Evolutionary conservation across 2,329 filamentous ascomycete species (phyloP).

Genomic region (Pestalotiopsis sp.): DNA sequence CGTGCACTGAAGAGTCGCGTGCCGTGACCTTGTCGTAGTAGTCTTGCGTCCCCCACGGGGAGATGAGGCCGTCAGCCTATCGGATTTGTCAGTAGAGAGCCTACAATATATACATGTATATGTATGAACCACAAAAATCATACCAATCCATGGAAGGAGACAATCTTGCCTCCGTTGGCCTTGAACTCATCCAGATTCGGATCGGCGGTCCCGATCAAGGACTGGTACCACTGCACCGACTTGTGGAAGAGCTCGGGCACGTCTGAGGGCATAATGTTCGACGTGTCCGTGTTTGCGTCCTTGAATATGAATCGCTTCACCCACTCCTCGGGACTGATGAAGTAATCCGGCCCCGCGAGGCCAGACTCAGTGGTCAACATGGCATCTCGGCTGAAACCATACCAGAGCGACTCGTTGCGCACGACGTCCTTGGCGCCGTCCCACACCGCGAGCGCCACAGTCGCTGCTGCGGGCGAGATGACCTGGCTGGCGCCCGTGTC

Average conservation of each 20-base stretch:
- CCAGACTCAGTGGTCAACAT: background rate
- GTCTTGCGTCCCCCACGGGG: background rate
- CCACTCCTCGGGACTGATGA: background rate
- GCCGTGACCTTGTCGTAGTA: background rate
- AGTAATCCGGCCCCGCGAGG: background rate
- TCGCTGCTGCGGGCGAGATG: background rate
- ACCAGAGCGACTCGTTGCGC: background rate
- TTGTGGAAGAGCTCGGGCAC: background rate
- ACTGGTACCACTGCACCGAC: slow-evolving; percentile 4
- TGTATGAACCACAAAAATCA: background rate
- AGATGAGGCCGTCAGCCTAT: background rate
- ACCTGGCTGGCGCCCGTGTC: background rate
- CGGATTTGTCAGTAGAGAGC: background rate
- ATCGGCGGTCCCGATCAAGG: background rate
- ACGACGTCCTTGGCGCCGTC: background rate
- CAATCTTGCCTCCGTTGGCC: background rate
- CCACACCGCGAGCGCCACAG: background rate
- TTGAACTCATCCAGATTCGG: background rate
- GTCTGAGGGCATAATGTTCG: background rate
- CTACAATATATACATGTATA: background rate
- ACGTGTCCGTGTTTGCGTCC: background rate
- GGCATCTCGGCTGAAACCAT: background rate
- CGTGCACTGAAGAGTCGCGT: background rate
- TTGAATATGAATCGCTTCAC: slow-evolving; percentile 1
- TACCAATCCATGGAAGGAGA: background rate